Percentiles rank a stretch among this genome's conserved stretches.
These are phyloP conservation scores for Candida boidinii DNA, from an alignment of 805 yeast species.

Conservation along the genomic window DNA sequence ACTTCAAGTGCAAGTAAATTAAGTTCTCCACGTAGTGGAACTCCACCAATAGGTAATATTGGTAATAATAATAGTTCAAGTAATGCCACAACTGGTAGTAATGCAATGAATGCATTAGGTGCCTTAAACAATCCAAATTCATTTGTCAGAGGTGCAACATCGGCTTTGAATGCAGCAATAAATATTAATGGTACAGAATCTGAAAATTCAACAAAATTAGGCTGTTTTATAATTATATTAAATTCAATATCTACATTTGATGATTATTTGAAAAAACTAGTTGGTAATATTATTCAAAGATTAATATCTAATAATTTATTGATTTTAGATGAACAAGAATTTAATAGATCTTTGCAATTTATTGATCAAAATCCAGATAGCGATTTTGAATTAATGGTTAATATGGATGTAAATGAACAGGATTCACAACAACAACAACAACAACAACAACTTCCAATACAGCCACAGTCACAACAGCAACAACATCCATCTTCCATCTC, in stretches of 20 bases:
- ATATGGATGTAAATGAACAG: constrained; percentile 2
- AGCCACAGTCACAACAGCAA: too few relatives aligned
- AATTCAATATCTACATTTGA: constrained; percentile 65
- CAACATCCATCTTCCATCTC: too few relatives aligned
- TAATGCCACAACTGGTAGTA: constrained; percentile 12
- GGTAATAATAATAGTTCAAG: constrained; percentile 12
- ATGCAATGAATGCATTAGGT: too few relatives aligned
- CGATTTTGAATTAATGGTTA: constrained; percentile 12
- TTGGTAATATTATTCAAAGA: constrained; percentile 29
- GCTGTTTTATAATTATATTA: constrained; percentile 55
- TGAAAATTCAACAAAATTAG: constrained; percentile 38
- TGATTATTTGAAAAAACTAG: constrained; percentile 45
- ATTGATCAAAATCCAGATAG: constrained; percentile 12
- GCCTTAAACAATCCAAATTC: too few relatives aligned
- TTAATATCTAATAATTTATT: constrained; percentile 20
- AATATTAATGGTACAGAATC: constrained; percentile 29
- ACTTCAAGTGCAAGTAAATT: constrained; percentile 6
- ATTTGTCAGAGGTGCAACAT: constrained; percentile 35
- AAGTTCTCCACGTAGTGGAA: constrained; percentile 20
- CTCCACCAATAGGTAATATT: constrained; percentile 17
- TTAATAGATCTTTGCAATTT: constrained; percentile 13
- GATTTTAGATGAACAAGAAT: constrained; percentile 23
- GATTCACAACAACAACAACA: neutral
- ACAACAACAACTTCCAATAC: neutral
- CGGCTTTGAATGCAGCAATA: constrained; percentile 27